A percentile compares a stretch with the other conserved stretches of the same genome.
Conservation (phyloP, 352 stramenopile species). For the Phytopythium chamaehyphon region DNA sequence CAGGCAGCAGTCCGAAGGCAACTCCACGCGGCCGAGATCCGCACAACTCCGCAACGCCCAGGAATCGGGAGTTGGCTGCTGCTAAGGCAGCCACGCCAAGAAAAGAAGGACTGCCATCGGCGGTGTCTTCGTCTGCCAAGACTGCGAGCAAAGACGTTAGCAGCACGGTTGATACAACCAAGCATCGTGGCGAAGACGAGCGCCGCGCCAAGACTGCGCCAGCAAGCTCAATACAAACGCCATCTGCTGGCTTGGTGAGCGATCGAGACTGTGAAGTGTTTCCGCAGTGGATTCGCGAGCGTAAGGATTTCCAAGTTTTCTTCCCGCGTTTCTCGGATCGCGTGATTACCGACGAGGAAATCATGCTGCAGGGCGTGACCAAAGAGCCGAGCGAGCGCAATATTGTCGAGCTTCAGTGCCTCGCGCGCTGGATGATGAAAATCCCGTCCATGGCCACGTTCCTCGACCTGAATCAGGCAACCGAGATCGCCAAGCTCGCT, state of each 20-base stretch:
- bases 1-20: background rate
- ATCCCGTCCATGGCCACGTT: conserved; percentile 65
- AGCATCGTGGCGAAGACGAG: background rate
- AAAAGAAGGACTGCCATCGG: background rate
- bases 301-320: conserved; percentile 75
- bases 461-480: conserved; percentile 63
- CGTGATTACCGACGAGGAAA: conserved; percentile 62
- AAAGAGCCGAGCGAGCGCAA: conserved; percentile 63
- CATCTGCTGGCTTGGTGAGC: background rate
- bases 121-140: background rate
- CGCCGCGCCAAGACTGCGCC: background rate
- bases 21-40: background rate
- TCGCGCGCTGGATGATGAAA: conserved; percentile 73
- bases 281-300: conserved; percentile 60
- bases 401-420: conserved; percentile 68
- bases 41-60: background rate
- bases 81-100: background rate
- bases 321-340: conserved; percentile 61
- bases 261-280: conserved; percentile 38
- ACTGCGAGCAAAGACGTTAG: background rate
- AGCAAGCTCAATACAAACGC: background rate
- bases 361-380: conserved; percentile 51
- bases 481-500: conserved; percentile 65
- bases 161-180: background rate
- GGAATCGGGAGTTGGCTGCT: background rate